Base-by-base conservation (phyloP, 2,329 filamentous ascomycete genomes). In the Fusarium metavorans region DNA sequence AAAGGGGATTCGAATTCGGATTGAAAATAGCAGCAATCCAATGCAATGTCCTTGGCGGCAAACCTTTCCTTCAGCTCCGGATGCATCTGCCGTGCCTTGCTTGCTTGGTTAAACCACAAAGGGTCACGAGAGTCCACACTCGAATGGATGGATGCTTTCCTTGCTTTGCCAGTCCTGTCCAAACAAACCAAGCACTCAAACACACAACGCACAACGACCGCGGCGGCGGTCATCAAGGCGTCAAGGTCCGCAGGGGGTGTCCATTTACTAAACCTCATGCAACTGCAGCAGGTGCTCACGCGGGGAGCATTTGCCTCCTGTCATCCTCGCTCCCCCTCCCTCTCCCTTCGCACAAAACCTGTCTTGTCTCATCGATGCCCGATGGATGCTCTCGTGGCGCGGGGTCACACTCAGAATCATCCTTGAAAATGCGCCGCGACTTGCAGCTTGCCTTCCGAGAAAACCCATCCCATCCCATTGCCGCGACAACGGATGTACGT, bases 401-500 rank as follows among this genome's bases (percentile, higher is more conserved):
- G 66, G 65, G 68, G 64, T 56, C 58, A 59, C 48, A 37, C 62
- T 39, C 39, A 60, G 58, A 52, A 20, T 50, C 52, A 65, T 71
- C 61, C 34, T 41, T 39, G 45, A 35, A 35, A 67, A 67, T 72
- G 66, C 69, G 67, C 60, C 48, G 70, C 52, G 61, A 73, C 67
- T 76, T 71, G 68, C 68, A 70, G 66, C 62, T 66, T 67, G 70
- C 65, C 50, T 52, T 72, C 66, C 65, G 68, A 73, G 60, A 71
- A 68, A 64, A 67, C 27, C 27, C 27, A 30, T 30, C 48, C 41
- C 68, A 67, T 68, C 34, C 54, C 43, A 69, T 68, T 68, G 58
- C 63, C 61, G 66, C 52, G 57, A 72, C 64, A 71, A 68, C 56
- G 34, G 52, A 56, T 39, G 45, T 65, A 56, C 34, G 45, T 65